Conservation (phyloP, 2,329 filamentous ascomycete species). For the Colletotrichum orchidophilum region DNA sequence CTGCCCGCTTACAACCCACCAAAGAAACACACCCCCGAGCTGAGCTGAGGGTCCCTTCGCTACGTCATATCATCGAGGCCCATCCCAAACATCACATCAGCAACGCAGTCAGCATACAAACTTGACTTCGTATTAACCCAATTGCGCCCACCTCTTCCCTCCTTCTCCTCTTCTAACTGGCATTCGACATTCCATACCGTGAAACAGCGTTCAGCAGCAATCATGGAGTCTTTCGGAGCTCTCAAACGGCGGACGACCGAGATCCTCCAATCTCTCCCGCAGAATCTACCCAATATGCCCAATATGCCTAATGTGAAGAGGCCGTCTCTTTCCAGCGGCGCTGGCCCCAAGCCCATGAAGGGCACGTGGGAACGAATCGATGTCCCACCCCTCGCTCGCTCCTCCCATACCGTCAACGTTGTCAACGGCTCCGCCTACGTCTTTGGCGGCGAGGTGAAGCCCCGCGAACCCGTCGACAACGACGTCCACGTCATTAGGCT, state of each 20-base stretch:
- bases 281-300: slow-evolving; percentile 53
- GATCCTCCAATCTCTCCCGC: slow-evolving; percentile 59
- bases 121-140: slow-evolving; percentile 24
- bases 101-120: slow-evolving; percentile 26
- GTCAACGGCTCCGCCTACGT: slow-evolving; percentile 67
- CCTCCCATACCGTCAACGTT: slow-evolving; percentile 77
- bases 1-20: slow-evolving; percentile 7
- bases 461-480: slow-evolving; percentile 76
- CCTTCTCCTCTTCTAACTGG: background rate
- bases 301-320: slow-evolving; percentile 29
- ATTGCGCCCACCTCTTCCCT: background rate
- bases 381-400: slow-evolving; percentile 69
- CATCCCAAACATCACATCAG: slow-evolving; percentile 5
- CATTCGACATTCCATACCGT: background rate
- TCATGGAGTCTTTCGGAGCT: slow-evolving; percentile 62
- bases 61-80: slow-evolving; percentile 29
- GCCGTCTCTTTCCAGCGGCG: slow-evolving; percentile 31
- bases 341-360: slow-evolving; percentile 50
- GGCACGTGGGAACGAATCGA: slow-evolving; percentile 70
- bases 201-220: background rate
- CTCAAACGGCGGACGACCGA: slow-evolving; percentile 66
- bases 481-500: slow-evolving; percentile 74
- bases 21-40: background rate
- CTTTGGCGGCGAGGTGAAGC: slow-evolving; percentile 79
- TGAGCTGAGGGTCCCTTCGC: slow-evolving; percentile 23